Evolutionary conservation across 2,329 filamentous ascomycete species (phyloP), one percentile per base, ranked within the genome.

Genomic region (Xylariaceae sp.): DNA sequence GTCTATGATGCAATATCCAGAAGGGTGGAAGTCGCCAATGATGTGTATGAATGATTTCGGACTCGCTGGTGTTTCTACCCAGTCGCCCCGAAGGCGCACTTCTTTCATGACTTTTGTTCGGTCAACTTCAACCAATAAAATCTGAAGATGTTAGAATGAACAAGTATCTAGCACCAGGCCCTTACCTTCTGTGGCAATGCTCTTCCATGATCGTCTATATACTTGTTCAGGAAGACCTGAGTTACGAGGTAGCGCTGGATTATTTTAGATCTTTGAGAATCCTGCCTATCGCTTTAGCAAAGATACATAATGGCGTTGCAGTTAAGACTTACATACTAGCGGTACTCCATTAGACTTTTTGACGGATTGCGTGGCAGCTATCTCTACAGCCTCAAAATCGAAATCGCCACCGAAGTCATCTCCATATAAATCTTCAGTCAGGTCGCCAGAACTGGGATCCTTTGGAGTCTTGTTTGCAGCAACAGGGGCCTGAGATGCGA

Each of bases 231-330:
- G 56, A 87, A 74, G 61, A 92, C 82, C 66, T 86, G 84, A 61
- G 85, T 87, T 63, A 96, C 81, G 59, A 92, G 76, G 73, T 95
- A 96, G 61, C 92, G 86, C 72, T 95, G 90, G 66, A 95, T 95
- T 45, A 86, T 83, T 74, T 84, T 86, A 63, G 79, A 75, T 69
- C 85, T 87, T 68, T 79, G 74, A 68, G 76, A 80, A 72, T 80
- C 83, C 87, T 88, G 81, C 76, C 75, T 70, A 73, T 72, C 68
- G 67, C 74, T 76, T 92, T 85, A 91, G 88, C 74, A 78, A 74
- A 63, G 67, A 64, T 58, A 58, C 51, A 61, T 58, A 12, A 39
- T 59, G 54, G 57, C 57, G 60, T 61, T 65, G 54, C 51, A 59
- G 60, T 61, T 58, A 50, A 58, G 61, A 65, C 64, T 62, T 76